A percentile compares a stretch with the other conserved stretches of the same genome.
phyloP scores from a whole-genome alignment of 1,284 basidiomycete genomes.

The Ustilago vetiveriae region DNA sequence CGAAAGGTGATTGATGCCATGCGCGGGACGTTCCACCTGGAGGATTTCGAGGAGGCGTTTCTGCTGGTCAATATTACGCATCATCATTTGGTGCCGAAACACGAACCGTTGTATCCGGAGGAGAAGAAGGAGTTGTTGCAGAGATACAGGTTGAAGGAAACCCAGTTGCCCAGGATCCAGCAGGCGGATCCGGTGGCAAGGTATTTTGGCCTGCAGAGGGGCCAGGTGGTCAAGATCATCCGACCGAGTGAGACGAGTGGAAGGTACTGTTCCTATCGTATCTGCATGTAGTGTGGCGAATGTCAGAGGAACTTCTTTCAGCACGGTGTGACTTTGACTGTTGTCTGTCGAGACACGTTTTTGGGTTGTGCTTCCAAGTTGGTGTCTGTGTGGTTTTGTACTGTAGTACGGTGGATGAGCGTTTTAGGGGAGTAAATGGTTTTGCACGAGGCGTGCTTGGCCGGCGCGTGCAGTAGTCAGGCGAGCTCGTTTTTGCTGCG shows the following conservation, averaged over 20 bases:
- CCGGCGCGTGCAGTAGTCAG: no score
- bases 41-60: slow-evolving; percentile 96
- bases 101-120: slow-evolving; percentile 84
- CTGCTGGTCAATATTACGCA: slow-evolving; percentile 94
- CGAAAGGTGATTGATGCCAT: slow-evolving; percentile 74
- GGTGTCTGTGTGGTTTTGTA: background rate
- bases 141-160: slow-evolving; percentile 97
- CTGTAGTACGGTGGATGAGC: no score
- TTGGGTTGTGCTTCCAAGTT: no score
- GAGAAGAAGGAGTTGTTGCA: slow-evolving; percentile 88
- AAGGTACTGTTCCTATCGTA: slow-evolving; percentile 90
- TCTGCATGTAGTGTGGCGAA: slow-evolving; percentile 71
- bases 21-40: slow-evolving; percentile 81
- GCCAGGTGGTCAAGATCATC: slow-evolving; percentile 98
- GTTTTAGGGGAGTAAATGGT: no score
- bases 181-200: slow-evolving; percentile 93
- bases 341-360: no score
- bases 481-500: no score
- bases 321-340: no score
- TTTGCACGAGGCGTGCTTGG: no score
- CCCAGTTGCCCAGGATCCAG: slow-evolving; percentile 96
- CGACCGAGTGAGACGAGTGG: slow-evolving; percentile 93
- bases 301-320: no score
- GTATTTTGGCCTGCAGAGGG: slow-evolving; percentile 93
- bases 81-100: slow-evolving; percentile 92